phyloP scores from a whole-genome alignment of 2,329 filamentous ascomycete species.

The Penicillium sp. region DNA sequence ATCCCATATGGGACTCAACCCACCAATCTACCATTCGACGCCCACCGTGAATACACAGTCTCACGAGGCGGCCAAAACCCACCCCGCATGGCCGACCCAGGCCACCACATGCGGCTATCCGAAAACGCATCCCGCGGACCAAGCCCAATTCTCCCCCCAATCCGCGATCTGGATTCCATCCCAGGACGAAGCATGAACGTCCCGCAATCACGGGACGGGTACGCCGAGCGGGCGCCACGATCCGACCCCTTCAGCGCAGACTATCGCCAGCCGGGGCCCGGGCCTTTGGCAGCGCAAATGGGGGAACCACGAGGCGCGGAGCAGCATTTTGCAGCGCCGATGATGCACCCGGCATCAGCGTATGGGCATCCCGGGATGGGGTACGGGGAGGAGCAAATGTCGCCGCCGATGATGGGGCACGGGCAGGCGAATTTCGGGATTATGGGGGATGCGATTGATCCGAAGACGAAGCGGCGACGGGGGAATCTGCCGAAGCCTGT shows the following conservation, averaged over 20 bases:
- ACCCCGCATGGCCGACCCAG: conserved; percentile 22
- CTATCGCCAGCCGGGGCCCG: conserved; percentile 22
- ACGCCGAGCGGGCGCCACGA: conserved; percentile 28
- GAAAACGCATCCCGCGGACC: conserved; percentile 33
- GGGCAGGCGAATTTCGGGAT: conserved; percentile 41
- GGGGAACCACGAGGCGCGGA: conserved; percentile 21
- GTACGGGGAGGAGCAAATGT: conserved; percentile 37
- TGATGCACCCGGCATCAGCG: conserved; percentile 29
- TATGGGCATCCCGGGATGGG: conserved; percentile 28
- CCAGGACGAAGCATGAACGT: conserved; percentile 28
- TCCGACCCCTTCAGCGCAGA: conserved; percentile 30
- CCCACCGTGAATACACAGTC: conserved; percentile 29
- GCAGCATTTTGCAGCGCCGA: conserved; percentile 21
- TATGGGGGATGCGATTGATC: conserved; percentile 38
- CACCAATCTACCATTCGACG: conserved; percentile 23
- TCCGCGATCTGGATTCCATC: conserved; percentile 38
- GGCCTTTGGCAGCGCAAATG: conserved; percentile 21
- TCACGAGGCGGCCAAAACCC: conserved; percentile 17
- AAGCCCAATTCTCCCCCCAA: conserved; percentile 39
- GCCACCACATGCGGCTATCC: conserved; percentile 21
- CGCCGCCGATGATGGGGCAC: conserved; percentile 30
- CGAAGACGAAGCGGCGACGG: conserved; percentile 57
- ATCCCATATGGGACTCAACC: conserved; percentile 24
- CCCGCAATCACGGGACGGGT: conserved; percentile 18
- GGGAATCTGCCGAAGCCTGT: conserved; percentile 90